Base-by-base conservation (phyloP, 768 basidiomycete genomes). In the Imleria badia region DNA sequence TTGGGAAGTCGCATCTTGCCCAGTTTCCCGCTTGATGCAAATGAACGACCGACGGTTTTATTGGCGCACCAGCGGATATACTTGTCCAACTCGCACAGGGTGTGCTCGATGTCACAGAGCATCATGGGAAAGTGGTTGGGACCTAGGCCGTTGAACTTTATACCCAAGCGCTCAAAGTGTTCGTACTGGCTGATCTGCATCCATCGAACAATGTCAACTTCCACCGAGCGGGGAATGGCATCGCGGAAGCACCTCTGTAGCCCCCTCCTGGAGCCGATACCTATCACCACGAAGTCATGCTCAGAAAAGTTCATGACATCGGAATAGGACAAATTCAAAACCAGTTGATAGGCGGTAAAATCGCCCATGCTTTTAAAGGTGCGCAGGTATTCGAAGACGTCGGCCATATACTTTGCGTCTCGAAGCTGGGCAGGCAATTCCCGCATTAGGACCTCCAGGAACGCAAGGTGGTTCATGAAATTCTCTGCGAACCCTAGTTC, bases 11-110 rank as follows among this genome's bases (percentile, higher is more conserved):
- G 61, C 5, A 60, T 20, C 8, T 73, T 65, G 10, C 58, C 51
- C 17, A 73, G 60, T 9, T 51, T 55, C 14, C 58, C 59, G 10
- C 68, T 66, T 6, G 75, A 60, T 12, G 59, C 63, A 59, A 78
- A 86, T 0, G 54, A 51, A 13, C 75, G 73, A 41, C 80, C 74
- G 22, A 50, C 52, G 20, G 66, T 60, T 41, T 63, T 72, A 11
- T 59, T 35, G 30, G n/a, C 34, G 34, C 62, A 70, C 53, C 60
- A 65, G 43, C 89, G 85, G 39, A 82, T 75, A 63, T 91, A 91
- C 64, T 91, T 89, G 72, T 90, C 87, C 42, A 86, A 76, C 66
- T 92, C 90, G 71, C 90, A 92, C 15, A 91, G 71, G 1, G 84
- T 76, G 66, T 92, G 90, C 72, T 92, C 90, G 49, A 91, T 74